These are phyloP conservation scores for Dalbergia oliveri DNA, from an alignment of 306 rosid genomes.

Conservation along the genomic window DNA sequence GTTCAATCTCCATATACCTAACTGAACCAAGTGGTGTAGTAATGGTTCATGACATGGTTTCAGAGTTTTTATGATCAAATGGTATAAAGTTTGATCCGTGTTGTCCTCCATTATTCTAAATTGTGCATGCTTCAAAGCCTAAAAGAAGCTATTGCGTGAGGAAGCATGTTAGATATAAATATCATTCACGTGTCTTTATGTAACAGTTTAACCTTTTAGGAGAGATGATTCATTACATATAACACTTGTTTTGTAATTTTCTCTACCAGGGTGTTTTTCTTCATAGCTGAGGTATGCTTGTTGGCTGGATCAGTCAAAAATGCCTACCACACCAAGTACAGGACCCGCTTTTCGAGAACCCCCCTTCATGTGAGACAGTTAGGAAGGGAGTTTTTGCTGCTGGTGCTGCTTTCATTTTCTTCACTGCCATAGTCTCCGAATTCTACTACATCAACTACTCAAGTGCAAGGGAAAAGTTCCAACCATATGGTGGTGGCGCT, in stretches of 20 bases:
- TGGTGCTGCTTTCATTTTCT: conserved; percentile 84
- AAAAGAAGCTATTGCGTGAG: too few species aligned
- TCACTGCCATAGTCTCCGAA: conserved; percentile 73
- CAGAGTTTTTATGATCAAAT: too few species aligned
- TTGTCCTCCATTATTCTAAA: too few species aligned
- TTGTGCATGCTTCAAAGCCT: too few species aligned
- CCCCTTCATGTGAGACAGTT: conserved; percentile 74
- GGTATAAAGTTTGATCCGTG: too few species aligned
- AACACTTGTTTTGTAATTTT: conserved; percentile 1
- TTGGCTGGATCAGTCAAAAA: conserved; percentile 94
- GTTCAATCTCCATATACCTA: conserved; percentile 13
- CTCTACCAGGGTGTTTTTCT: conserved; percentile 78
- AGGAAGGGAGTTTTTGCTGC: conserved; percentile 95
- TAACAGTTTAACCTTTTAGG: too few species aligned
- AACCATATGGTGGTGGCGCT: conserved; percentile 71
- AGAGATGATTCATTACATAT: too few species aligned
- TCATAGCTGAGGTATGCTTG: conserved; percentile 90
- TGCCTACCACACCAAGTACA: conserved; percentile 93
- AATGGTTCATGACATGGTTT: too few species aligned
- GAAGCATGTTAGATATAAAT: too few species aligned
- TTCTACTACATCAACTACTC: conserved; percentile 89
- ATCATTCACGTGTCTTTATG: too few species aligned
- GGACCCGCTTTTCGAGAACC: conserved; percentile 46
- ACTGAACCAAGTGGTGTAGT: background rate
- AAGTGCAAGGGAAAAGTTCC: conserved; percentile 78